Evolutionary conservation across 371 early-diverging fungal species (phyloP), one percentile per base, ranked within the genome.

Genomic region (Thermomucor indicae-seudaticae): DNA sequence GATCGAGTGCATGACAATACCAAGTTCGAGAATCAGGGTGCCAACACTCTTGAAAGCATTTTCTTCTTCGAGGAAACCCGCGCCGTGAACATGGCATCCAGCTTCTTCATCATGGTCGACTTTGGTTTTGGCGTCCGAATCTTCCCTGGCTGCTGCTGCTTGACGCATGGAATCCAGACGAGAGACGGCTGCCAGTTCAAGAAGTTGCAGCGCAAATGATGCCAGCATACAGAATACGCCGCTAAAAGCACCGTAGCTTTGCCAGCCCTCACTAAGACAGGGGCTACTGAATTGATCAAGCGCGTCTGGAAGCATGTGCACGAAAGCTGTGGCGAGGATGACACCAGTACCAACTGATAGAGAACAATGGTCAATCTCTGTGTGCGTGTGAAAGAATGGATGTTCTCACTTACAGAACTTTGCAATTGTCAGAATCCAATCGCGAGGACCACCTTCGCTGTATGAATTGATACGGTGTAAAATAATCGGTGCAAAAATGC

Each of bases 1-100:
- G 43, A 96, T 71, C 0, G 93, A 93, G 62, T 95, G 96, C 47
- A 89, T 67, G 2, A 86, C 79, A 44, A 96, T 89, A 49, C 94
- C 92, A 12, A 85, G 49, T 57, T 96, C 95, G n/a, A 96, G 75
- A 39, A 93, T 73, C 37, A 79, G 55, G 0, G 76, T 79, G 37
- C 75, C 73, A 43, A 75, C 54, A 47, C 62, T 67, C 24, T 58
- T 51, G 27, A 66, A 62, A 1, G 57, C 53, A 4, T 58, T 44
- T 14, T 62, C 69, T 38, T 62, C 64, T 25, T 71, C 68, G 27
- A 80, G 53, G 29, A 82, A 51, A 6, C 75, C 71, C 3, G 69
- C 64, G 12, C 74, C 67, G 45, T 81, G 83, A 5, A 69, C 66
- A 53, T 83, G 82, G n/a, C n/a, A n/a, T 1, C 65, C 70, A 46